These are phyloP conservation scores for Nitzschia sp. DNA, from an alignment of 108 stramenopile species.

Conservation along the genomic window DNA sequence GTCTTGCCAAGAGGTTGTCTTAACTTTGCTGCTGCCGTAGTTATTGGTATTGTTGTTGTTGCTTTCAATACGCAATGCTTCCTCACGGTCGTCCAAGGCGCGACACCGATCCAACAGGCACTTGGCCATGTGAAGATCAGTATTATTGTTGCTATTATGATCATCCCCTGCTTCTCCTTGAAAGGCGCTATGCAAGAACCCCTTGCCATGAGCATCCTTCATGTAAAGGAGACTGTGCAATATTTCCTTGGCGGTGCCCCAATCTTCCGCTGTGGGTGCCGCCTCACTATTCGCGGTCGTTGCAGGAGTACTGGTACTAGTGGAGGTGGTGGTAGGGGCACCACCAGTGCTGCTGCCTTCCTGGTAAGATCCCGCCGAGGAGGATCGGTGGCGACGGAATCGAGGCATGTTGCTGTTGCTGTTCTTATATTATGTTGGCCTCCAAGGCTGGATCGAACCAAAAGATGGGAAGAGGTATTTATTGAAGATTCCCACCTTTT, in stretches of 20 bases:
- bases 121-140: conserved; percentile 23
- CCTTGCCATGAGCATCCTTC: conserved; percentile 23
- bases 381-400: not conserved
- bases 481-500: too few species aligned
- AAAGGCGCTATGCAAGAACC: conserved; percentile 21
- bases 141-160: not conserved
- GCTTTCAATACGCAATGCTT: not conserved
- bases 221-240: conserved; percentile 19
- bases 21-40: not conserved
- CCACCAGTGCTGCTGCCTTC: not conserved
- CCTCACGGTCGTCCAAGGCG: conserved; percentile 24
- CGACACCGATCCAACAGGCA: conserved; percentile 25
- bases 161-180: not conserved
- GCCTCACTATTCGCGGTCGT: too few species aligned
- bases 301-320: too few species aligned
- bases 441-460: too few species aligned
- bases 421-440: too few species aligned
- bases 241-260: conserved; percentile 12
- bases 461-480: too few species aligned
- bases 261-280: not conserved
- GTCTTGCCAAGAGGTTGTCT: conserved; percentile 11
- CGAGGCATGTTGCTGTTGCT: too few species aligned
- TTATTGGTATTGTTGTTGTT: not conserved
- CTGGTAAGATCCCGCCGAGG: not conserved
- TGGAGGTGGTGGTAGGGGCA: not conserved